A percentile compares a stretch with the other conserved stretches of the same genome.
Conservation (phyloP, 441 rosid species). For the Adansonia grandidieri region DNA sequence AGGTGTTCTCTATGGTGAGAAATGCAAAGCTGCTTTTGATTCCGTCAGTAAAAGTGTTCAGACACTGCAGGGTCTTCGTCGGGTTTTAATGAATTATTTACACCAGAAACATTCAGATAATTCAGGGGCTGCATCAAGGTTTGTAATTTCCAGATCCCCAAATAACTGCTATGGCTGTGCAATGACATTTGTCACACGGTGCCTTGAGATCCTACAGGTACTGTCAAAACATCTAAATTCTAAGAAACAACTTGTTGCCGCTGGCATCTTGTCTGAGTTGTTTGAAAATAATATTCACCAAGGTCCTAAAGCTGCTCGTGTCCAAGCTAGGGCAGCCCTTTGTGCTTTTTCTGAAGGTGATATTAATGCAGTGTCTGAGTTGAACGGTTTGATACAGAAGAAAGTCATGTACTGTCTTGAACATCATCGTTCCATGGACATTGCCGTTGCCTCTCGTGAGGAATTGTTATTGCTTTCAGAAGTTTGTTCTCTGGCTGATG, state of each 20-base stretch:
- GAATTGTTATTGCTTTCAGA: constrained; percentile 95
- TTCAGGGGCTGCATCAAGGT: constrained; percentile 69
- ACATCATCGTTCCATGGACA: constrained; percentile 99
- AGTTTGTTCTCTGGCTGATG: constrained; percentile 96
- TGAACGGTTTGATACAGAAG: constrained; percentile 90
- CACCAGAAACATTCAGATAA: constrained; percentile 88
- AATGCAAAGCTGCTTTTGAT: constrained; percentile 99
- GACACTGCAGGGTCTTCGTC: constrained; percentile 98
- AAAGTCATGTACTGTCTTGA: constrained; percentile 99
- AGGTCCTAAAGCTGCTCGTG: constrained; percentile 94
- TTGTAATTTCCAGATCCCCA: constrained; percentile 88
- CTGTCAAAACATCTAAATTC: constrained; percentile 80
- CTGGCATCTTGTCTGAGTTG: constrained; percentile 89
- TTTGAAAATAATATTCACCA: constrained; percentile 99
- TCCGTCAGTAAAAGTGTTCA: constrained; percentile 99
- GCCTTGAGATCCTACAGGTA: constrained; percentile 91
- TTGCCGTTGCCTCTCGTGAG: constrained; percentile 93
- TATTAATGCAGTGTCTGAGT: constrained; percentile 78
- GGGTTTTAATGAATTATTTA: constrained; percentile 95
- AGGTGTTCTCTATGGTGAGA: constrained; percentile 99
- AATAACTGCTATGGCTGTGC: constrained; percentile 99
- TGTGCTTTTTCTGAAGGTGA: constrained; percentile 97
- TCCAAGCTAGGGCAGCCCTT: constrained; percentile 94
- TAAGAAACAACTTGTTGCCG: constrained; percentile 90
- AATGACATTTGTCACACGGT: constrained; percentile 90